Evolutionary conservation across 495 filamentous ascomycete species (phyloP), one percentile per base, ranked within the genome.

Genomic region (Neurospora pannonica): DNA sequence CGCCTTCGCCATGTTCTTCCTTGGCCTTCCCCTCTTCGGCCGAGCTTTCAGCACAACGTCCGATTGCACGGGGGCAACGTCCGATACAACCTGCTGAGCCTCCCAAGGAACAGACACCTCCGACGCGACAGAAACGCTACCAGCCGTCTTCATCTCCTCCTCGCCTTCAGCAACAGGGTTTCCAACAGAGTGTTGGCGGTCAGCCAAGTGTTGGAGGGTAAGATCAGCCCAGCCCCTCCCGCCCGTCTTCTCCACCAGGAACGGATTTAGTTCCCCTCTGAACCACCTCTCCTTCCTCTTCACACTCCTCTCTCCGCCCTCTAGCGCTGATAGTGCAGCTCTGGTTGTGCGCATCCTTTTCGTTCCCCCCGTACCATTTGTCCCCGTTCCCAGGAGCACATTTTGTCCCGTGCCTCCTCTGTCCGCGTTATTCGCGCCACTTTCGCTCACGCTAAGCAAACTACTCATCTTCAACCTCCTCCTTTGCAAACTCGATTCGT

Each of bases 261-360:
- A 79, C 9, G 89, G 85, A 75, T 95, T 92, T 13, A 92, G 80
- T 6, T 89, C 85, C 31, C 85, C 85, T n/a, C 88, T 85, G 80
- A 97, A 95, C 89, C 94, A 97, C 71, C 88, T 87, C 80, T 96
- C 94, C 71, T 88, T 89, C 70, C 93, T 87, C 21, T 89, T 93
- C 3, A 85, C 89, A 43, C 89, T 88, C 76, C 96, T 89, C 62
- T 86, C 86, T 1, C 94, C 91, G 21, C 94, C 95, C 77, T 97
- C 94, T 0, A 95, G 85, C 0, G 95, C 97, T 15, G 92, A 92
- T 43, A 94, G 88, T 37, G 93, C 92, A 28, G 93, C 89, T 54
- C 94, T 84, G 1, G 96, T 98, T 0, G 87, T 95, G 34, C 96
- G 84, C 78, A 89, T 86, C 21, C 89, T 87, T 80, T 94, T 95